Conservation (phyloP, 2,329 filamentous ascomycete genomes). For the Diplodia intermedia region DNA sequence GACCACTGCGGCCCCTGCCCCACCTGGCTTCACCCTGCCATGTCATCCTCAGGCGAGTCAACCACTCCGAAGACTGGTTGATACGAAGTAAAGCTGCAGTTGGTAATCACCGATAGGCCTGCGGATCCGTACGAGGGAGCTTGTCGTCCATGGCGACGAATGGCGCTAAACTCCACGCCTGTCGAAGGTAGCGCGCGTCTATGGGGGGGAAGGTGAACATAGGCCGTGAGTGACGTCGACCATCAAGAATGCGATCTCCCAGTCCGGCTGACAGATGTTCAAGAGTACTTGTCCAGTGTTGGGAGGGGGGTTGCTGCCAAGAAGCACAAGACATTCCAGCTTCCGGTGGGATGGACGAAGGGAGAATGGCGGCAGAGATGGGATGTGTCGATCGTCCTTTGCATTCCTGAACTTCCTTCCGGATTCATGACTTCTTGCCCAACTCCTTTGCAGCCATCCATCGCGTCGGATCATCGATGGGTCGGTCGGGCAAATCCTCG, state of each 20-base stretch:
- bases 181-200: not conserved
- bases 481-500: not conserved
- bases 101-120: not conserved
- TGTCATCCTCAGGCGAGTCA: too few relatives aligned
- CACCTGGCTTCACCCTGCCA: too few relatives aligned
- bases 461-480: slow-evolving; percentile 4
- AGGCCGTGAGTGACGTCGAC: not conserved
- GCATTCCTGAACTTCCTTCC: not conserved
- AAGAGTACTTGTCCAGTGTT: too few relatives aligned
- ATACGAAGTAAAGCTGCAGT: too few relatives aligned
- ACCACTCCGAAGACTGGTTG: too few relatives aligned
- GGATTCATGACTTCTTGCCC: not conserved
- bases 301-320: not conserved
- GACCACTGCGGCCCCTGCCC: too few relatives aligned
- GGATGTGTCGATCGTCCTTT: not conserved
- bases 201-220: not conserved
- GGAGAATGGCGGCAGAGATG: too few relatives aligned
- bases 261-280: too few relatives aligned
- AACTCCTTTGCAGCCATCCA: not conserved
- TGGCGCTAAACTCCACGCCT: not conserved
- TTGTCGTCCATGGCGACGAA: not conserved
- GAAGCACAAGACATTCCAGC: not conserved
- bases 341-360: not conserved
- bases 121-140: not conserved
- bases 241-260: too few relatives aligned